Base-by-base conservation (phyloP, 2,329 filamentous ascomycete genomes). In the Sporothrix pseudoabietina region DNA sequence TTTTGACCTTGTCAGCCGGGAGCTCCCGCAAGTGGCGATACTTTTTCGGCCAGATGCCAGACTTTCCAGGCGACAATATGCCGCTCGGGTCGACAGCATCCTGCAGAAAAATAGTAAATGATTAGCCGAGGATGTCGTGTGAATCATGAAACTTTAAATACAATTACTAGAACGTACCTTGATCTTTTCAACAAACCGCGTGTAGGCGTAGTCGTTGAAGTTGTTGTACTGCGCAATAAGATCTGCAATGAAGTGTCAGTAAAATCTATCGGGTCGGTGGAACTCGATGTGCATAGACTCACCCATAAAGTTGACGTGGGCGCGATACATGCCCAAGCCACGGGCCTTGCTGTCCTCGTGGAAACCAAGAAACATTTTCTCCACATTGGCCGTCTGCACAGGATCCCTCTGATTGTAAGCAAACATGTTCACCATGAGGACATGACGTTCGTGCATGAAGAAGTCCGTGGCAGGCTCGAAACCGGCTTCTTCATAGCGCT, bases 391-490 rank as follows among this genome's bases (percentile, higher is more conserved):
- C 16, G 65, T 68, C 16, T 68, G 65, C 26, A 32, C 9, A 1
- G 41, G 22, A 2, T 69, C 47, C 19, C 65, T 30, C 26, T 68
- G 65, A 44, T 68, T 35, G 44, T 68, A 68, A 5, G 41, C 65
- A 35, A 49, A 52, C 65, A 68, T 68, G 65, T 68, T 68, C 14
- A 68, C 44, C 65, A 52, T 68, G n/a, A 52, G 14, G 12, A 68
- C 26, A 6, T 68, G 65, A 10, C 65, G 65, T 32, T 68, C 65
- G 14, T 68, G 65, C 65, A 68, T 68, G 14, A 68, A 68, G 12
- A 68, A 68, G 26, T 68, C 65, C 14, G 65, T 68, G 22, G 65
- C 65, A 6, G 41, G 65, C 26, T 68, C 65, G 32, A 68, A 49
- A 3, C 65, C 44, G 9, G 65, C 44, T 3, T 30, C 65, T 32